phyloP scores from a whole-genome alignment of 345 rosid genomes.

The Cardamine occulta region DNA sequence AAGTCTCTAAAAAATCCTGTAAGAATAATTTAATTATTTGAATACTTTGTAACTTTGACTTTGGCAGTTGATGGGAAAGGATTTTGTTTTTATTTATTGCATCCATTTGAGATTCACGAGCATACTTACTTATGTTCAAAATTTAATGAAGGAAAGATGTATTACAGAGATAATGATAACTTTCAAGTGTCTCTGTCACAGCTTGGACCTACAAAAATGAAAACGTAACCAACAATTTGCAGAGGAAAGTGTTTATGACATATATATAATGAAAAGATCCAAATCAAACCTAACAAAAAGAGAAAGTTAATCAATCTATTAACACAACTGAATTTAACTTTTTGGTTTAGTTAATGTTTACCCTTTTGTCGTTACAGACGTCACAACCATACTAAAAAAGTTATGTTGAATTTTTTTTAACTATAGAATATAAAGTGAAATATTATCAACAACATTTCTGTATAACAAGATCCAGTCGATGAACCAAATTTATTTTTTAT shows the following conservation, averaged over 20 bases:
- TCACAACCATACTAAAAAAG: too few species aligned
- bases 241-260: slow-evolving; percentile 6
- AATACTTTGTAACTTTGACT: slow-evolving; percentile 32
- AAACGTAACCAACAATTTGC: slow-evolving; percentile 23
- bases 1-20: slow-evolving; percentile 31
- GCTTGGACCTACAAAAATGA: slow-evolving; percentile 37
- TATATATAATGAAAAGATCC: background rate
- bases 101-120: slow-evolving; percentile 44
- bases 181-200: slow-evolving; percentile 20
- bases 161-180: slow-evolving; percentile 3
- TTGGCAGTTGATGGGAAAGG: slow-evolving; percentile 38
- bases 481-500: background rate
- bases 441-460: background rate
- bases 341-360: background rate
- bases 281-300: slow-evolving; percentile 9
- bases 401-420: too few species aligned
- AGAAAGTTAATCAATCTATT: background rate
- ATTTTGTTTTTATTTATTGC: slow-evolving; percentile 45
- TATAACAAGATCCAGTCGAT: background rate
- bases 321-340: background rate
- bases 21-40: slow-evolving; percentile 10
- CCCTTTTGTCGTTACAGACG: background rate
- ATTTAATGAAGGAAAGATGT: background rate
- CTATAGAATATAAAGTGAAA: background rate
- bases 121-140: background rate